Percentiles rank a stretch among this genome's conserved stretches.
These are phyloP conservation scores for Glomus cerebriforme DNA, from an alignment of 192 early-diverging fungal species.

Conservation along the genomic window DNA sequence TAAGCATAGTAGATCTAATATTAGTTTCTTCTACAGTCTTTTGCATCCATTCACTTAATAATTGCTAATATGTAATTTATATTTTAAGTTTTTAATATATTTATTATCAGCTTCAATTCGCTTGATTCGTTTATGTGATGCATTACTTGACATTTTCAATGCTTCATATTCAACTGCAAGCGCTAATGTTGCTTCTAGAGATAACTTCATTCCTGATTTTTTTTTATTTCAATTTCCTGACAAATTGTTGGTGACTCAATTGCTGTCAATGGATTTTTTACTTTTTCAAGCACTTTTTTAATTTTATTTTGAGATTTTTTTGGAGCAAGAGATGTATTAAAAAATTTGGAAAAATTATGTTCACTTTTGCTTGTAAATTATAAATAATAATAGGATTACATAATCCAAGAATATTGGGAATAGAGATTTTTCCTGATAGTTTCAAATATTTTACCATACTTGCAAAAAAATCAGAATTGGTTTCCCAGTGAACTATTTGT, in stretches of 20 bases:
- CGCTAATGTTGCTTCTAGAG: background rate
- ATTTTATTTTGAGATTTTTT: background rate
- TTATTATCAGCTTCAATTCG: background rate
- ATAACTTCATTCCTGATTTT: background rate
- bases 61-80: background rate
- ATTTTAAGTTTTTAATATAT: conserved; percentile 9
- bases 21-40: background rate
- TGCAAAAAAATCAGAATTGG: conserved; percentile 5
- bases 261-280: background rate
- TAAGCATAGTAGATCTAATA: background rate
- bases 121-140: background rate
- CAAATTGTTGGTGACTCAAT: background rate
- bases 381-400: background rate
- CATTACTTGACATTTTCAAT: background rate
- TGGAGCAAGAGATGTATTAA: background rate
- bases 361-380: background rate
- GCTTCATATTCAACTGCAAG: conserved; percentile 4
- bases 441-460: background rate
- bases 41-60: background rate
- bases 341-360: conserved; percentile 5
- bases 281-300: background rate
- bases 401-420: conserved; percentile 4
- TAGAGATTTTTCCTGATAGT: background rate
- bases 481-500: background rate
- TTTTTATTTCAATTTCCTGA: background rate